Conservation (phyloP, 371 early-diverging fungal genomes). For the Mortierella sp. region DNA sequence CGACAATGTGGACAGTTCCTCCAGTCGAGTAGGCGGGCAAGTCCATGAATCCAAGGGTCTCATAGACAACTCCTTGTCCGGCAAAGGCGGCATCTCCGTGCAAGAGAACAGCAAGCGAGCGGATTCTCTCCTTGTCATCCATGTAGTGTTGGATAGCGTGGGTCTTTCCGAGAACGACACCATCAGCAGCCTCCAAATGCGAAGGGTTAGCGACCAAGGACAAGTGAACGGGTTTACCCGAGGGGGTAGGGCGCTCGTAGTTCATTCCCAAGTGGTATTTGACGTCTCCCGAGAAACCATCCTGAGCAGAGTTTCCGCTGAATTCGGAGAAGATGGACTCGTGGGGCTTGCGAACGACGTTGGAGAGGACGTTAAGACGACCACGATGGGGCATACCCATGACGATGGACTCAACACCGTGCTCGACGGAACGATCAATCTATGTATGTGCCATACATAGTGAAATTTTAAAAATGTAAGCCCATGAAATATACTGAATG, state of each 20-base stretch:
- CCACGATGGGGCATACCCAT: constrained; percentile 99
- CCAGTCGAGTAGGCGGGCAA: constrained; percentile 96
- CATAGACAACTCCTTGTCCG: constrained; percentile 97
- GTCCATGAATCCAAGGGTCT: constrained; percentile 96
- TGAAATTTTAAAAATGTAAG: constrained; percentile 68
- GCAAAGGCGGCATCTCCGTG: constrained; percentile 99
- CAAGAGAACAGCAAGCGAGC: constrained; percentile 92
- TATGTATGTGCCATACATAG: constrained; percentile 87
- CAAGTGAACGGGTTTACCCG: constrained; percentile 95
- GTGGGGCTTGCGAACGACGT: constrained; percentile 97
- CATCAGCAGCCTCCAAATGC: constrained; percentile 98
- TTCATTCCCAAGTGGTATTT: constrained; percentile 99
- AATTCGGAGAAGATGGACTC: constrained; percentile 98
- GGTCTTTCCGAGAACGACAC: constrained; percentile 97
- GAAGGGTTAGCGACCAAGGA: constrained; percentile 87
- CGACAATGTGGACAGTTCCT: constrained; percentile 97
- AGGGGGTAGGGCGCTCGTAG: constrained; percentile 95
- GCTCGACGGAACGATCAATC: constrained; percentile 95
- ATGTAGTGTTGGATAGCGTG: constrained; percentile 95
- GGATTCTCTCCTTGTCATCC: constrained; percentile 84
- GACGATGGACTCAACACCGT: constrained; percentile 93
- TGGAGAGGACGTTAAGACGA: constrained; percentile 95
- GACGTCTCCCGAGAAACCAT: constrained; percentile 97
- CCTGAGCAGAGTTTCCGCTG: constrained; percentile 87
- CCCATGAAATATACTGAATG: neutral